A percentile compares a stretch with the other conserved stretches of the same genome.
These are phyloP conservation scores for Colletotrichum sp. DNA, from an alignment of 2,329 filamentous ascomycete species.

Conservation along the genomic window DNA sequence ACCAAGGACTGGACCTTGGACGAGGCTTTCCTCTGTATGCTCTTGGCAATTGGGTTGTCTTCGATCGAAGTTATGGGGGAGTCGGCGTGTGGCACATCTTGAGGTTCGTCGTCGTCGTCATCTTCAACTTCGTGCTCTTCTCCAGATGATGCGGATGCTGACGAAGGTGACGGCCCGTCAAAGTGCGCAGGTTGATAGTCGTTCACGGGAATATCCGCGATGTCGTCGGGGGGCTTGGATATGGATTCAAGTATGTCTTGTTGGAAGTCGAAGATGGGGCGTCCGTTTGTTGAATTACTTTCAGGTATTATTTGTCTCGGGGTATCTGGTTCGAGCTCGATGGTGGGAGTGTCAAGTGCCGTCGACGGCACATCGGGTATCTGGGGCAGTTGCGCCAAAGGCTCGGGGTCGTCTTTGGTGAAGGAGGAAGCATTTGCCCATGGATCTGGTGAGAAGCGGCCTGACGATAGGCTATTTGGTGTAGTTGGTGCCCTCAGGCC, in stretches of 20 bases:
- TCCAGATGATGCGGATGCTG: slow-evolving; percentile 27
- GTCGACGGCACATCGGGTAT: slow-evolving; percentile 24
- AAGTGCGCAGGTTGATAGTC: neutral
- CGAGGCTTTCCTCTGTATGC: neutral
- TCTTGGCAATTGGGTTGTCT: slow-evolving; percentile 32
- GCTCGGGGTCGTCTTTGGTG: slow-evolving; percentile 24
- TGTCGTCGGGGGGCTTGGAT: neutral
- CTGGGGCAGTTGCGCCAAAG: slow-evolving; percentile 13
- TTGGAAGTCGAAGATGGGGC: neutral
- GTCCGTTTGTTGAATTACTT: neutral
- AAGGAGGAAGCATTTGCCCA: slow-evolving; percentile 38
- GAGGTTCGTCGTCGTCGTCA: neutral
- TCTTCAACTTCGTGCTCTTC: neutral
- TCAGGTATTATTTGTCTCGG: neutral
- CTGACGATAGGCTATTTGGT: slow-evolving; percentile 34
- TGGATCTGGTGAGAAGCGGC: slow-evolving; percentile 46
- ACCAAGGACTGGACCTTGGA: slow-evolving; percentile 56
- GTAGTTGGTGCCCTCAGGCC: slow-evolving; percentile 32
- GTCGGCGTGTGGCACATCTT: slow-evolving; percentile 26
- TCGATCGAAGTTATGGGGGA: slow-evolving; percentile 52
- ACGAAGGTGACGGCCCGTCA: neutral
- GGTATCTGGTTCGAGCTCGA: neutral
- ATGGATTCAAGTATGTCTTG: neutral
- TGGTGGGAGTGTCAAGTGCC: neutral
- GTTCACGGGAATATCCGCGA: neutral